Evolutionary conservation across 768 basidiomycete genomes (phyloP), one percentile per base, ranked within the genome.

Genomic region (Leccinum rimulosum): DNA sequence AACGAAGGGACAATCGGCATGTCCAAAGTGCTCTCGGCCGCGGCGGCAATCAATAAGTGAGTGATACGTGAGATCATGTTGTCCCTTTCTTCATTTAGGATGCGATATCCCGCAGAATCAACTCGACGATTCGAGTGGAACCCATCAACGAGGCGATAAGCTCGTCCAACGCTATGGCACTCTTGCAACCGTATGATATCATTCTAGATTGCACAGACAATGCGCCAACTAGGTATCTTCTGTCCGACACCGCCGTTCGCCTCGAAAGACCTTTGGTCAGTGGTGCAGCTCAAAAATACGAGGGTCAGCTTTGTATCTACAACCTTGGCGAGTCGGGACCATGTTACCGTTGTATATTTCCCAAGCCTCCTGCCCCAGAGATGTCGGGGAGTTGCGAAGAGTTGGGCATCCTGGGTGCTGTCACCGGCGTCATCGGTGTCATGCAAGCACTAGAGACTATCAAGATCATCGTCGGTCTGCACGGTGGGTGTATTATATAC

Each of bases 171-270:
- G 91, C 93, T 0, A 60, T 84, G n/a, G 60, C 73, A 15, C 73
- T 91, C 22, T 76, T 95, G 11, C 62, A 68, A 11, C 68, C 80
- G 1, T 94, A 92, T 67, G 84, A 89, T 70, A 73, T 97, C 54
- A 79, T 98, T 52, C 77, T 98, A 15, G 96, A 98, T 75, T 98
- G 95, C 77, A 97, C 95, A 4, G 95, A 98, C 75, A 96, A 97
- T 63, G 84, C 88, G 2, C 85, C 90, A 2, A 95, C 94, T 0
- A 88, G 97, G 6, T 98, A 98, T 73, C 83, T 98, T 19, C 80
- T 99, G 54, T 95, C 93, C 27, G 95, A 98, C 70, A 84, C 85
- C 1, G 85, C 90, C 15, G 90, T 94, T 40, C 76, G 76, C 1
- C 81, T 95, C 2, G 74, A 77, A n/a, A 91, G 86, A 50, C 89